phyloP scores from a whole-genome alignment of 345 rosid species.

The Carallia brachiata region DNA sequence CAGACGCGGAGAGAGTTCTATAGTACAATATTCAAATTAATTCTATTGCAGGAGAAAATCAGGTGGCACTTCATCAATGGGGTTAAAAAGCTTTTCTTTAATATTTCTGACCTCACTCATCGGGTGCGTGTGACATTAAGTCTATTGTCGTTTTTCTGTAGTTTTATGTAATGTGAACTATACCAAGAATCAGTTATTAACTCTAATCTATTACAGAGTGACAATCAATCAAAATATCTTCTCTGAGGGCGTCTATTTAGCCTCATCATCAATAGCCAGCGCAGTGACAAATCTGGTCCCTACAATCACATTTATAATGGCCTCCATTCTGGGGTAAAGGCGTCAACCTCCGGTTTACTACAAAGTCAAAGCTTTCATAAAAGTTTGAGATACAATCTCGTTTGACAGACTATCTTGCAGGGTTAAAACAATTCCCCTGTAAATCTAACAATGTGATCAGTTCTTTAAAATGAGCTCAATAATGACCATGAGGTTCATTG shows the following conservation, averaged over 20 bases:
- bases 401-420: no score
- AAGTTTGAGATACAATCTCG: no score
- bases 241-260: conserved; percentile 40
- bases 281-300: conserved; percentile 43
- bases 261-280: conserved; percentile 42
- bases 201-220: conserved; percentile 24
- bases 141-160: neutral
- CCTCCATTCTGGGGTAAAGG: conserved; percentile 31
- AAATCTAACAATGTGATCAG: no score
- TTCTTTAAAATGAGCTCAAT: no score
- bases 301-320: conserved; percentile 43
- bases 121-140: conserved; percentile 24
- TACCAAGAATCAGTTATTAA: neutral
- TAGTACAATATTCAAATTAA: neutral
- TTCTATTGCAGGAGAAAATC: conserved; percentile 25
- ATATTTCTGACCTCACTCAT: conserved; percentile 40
- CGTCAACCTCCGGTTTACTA: neutral
- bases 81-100: conserved; percentile 33
- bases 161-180: neutral
- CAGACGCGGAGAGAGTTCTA: no score
- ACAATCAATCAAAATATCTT: conserved; percentile 39
- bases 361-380: no score
- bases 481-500: no score
- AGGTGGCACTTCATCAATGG: conserved; percentile 21
- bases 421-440: no score